Conservation (phyloP, 2,329 filamentous ascomycete genomes). For the Leptographium radiaticola region DNA sequence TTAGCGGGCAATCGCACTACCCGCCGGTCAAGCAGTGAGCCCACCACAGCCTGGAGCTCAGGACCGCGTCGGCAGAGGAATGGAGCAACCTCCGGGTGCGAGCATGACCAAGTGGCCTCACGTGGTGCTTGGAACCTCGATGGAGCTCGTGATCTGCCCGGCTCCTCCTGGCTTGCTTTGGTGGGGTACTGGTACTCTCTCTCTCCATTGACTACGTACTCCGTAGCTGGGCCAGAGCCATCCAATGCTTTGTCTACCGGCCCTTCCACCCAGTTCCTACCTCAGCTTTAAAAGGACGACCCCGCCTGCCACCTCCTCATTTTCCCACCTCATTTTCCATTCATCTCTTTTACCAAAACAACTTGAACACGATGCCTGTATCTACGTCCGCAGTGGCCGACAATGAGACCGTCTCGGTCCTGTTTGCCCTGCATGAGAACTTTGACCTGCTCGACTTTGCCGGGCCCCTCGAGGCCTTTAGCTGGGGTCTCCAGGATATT, state of each 20-base stretch:
- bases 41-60: not conserved
- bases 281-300: not conserved
- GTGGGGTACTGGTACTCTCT: not conserved
- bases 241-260: not conserved
- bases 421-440: conserved; percentile 46
- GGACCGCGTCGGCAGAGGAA: not conserved
- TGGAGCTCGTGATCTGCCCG: not conserved
- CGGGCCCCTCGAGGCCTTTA: conserved; percentile 39
- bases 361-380: conserved; percentile 37
- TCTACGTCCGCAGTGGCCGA: conserved; percentile 47
- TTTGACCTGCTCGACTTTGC: conserved; percentile 48
- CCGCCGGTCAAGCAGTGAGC: not conserved
- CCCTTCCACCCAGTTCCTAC: not conserved
- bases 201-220: not conserved
- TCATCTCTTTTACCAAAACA: conserved; percentile 6
- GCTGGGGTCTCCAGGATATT: conserved; percentile 36
- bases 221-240: not conserved
- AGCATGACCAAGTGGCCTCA: conserved; percentile 2
- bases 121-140: conserved; percentile 2
- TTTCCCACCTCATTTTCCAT: conserved; percentile 1
- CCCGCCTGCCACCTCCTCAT: conserved; percentile 1
- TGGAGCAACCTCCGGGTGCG: not conserved
- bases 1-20: not conserved
- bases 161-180: not conserved
- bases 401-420: conserved; percentile 42